Evolutionary conservation across 345 rosid genomes (phyloP), one percentile per base, ranked within the genome.

Genomic region (Populus pruinosa): DNA sequence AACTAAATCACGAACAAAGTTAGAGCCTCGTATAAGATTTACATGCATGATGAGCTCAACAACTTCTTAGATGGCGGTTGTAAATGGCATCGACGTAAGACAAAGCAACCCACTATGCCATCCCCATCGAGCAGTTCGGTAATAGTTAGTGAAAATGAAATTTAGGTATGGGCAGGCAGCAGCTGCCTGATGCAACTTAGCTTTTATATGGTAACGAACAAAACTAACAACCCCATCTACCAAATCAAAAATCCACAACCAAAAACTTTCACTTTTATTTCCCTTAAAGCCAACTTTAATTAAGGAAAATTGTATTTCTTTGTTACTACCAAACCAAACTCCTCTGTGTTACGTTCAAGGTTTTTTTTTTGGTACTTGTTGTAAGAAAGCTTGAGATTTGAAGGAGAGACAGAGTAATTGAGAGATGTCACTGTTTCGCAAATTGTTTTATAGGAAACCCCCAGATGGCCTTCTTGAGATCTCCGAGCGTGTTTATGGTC

Each of bases 381-480:
- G 12, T 43, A 55, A 21, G 23, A 21, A 55, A 55, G 62, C n/a
- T 21, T 55, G 27, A 11, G 8, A 55, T 21, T 55, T 55, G 62
- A 55, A 55, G 62, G 62, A 21, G 62, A 55, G 62, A 55, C 2
- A 55, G 62, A 8, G 23, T 55, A 9, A 55, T 21, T 8, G 21
- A 38, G 39, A 84, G 69, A 95, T 95, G 99, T 91, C 98, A 62
- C 83, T 93, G 87, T 86, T 95, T 83, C 92, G 95, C 14, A 95
- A 89, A 84, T 79, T 95, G 67, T 95, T 95, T 78, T 90, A 88
- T 78, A 83, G 86, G 82, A 93, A 93, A 78, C 99, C 97, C 5
- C 98, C 99, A 35, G 98, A 95, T 73, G 98, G 99, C 5, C 86
- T 95, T 78, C 91, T 95, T 69, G 98, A 95, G 96, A 91, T 95